Base-by-base conservation (phyloP, 108 stramenopile species). In the Fragilaria radians region DNA sequence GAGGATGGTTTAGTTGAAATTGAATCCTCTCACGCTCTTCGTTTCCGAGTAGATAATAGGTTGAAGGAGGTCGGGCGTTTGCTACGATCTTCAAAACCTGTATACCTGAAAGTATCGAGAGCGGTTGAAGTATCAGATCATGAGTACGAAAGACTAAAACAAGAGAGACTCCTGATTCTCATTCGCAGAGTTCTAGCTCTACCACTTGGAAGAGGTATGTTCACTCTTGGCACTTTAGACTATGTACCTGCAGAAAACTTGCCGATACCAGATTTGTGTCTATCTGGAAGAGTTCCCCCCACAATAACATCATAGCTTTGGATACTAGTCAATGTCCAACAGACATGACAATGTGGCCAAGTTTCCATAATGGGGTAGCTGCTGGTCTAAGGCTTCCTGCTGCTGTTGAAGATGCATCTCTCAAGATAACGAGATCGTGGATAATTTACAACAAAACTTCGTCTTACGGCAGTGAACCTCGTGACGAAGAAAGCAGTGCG, bases 321-420 rank as follows among this genome's bases (percentile, higher is more conserved):
- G 89, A 94, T 48, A 65, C 78, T 48, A 66, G 61, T 26, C 72
- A 82, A 25, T 79, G 78, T 46, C 74, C 77, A 25, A 48, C 79
- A 32, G 94, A 96, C 32, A 62, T 86, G 47, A 80, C 79, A 25
- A 74, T 91, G 23, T 99, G 98, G 97, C 95, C 96, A 5, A 93
- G 97, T 59, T 99, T 99, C 71, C 97, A 99, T 76, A 99, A 99
- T 68, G 98, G 96, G 17, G 95, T 95, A 21, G 96, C 97, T 28
- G 95, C 96, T 27, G 95, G 95, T 24, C 76, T 99, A 19, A 72
- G 96, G 17, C 84, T 94, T 5, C 82, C 81, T 32, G 45, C 52
- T 25, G 65, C 56, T 46, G 36, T 52, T 1, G 31, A 2, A 34
- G 55, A 36, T 34, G 34, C 55, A 14, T 19, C 28, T 4, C 2